Conservation (phyloP, 805 yeast species). For the Pichia thaimueangensis region DNA sequence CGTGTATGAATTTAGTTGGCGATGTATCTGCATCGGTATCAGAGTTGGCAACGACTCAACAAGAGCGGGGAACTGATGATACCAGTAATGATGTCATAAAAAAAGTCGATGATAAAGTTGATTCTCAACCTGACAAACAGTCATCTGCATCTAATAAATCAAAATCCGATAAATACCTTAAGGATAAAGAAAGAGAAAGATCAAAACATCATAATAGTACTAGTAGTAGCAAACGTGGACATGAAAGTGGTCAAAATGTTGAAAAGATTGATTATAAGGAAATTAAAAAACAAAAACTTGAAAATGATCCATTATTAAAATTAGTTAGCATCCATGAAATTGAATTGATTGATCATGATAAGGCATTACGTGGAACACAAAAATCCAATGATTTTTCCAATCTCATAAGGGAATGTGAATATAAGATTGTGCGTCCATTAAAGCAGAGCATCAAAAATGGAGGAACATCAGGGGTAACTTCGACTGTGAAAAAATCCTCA, state of each 20-base stretch:
- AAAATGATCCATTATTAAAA: constrained; percentile 45
- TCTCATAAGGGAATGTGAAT: constrained; percentile 60
- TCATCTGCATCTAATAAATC: background rate
- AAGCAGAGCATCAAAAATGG: background rate
- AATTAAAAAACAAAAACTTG: constrained; percentile 23
- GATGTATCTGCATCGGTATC: too few species aligned
- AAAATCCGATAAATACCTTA: background rate
- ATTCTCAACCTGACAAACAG: too few species aligned
- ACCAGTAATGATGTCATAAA: too few species aligned
- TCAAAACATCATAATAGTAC: constrained; percentile 3
- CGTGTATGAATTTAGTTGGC: constrained; percentile 45
- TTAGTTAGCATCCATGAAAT: constrained; percentile 39
- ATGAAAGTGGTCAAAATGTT: background rate
- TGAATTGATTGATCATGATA: constrained; percentile 39
- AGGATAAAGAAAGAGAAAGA: constrained; percentile 6
- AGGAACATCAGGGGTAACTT: constrained; percentile 1
- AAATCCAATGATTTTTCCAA: constrained; percentile 63
- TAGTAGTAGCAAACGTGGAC: too few species aligned
- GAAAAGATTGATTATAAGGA: constrained; percentile 10
- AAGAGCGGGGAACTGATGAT: too few species aligned
- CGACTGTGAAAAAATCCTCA: constrained; percentile 7
- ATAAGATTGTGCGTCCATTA: constrained; percentile 38
- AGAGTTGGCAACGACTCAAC: too few species aligned
- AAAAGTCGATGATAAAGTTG: too few species aligned
- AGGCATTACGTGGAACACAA: constrained; percentile 42